Evolutionary conservation across 306 rosid species (phyloP).

Genomic region (Cajanus cajan): DNA sequence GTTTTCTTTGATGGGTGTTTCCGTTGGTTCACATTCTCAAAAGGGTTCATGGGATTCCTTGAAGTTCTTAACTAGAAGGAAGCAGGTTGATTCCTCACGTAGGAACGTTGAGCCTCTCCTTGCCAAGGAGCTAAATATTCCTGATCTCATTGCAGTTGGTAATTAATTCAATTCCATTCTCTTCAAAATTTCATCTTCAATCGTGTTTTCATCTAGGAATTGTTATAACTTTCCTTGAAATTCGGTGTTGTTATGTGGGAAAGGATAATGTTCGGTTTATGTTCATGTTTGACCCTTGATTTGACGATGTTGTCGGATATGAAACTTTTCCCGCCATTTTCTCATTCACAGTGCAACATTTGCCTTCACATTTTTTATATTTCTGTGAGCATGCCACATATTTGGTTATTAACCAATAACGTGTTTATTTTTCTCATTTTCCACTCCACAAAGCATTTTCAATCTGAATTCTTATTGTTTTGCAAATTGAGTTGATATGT

Average conservation of each 20-base stretch:
- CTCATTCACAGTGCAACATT: background rate
- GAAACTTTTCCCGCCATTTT: slow-evolving; percentile 3
- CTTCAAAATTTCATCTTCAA: background rate
- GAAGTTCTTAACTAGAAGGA: slow-evolving; percentile 61
- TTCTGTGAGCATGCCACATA: background rate
- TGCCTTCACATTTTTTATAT: background rate
- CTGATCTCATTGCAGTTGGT: slow-evolving; percentile 82
- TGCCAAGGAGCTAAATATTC: slow-evolving; percentile 80
- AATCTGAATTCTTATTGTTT: background rate
- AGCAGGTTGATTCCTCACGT: slow-evolving; percentile 70
- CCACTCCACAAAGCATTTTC: too few relatives aligned
- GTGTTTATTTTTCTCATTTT: too few relatives aligned
- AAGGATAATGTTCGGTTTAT: slow-evolving; percentile 1
- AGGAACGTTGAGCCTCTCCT: slow-evolving; percentile 39
- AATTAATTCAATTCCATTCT: slow-evolving; percentile 8
- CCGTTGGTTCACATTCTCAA: slow-evolving; percentile 39
- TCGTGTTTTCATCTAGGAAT: slow-evolving; percentile 4
- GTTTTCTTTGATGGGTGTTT: slow-evolving; percentile 52
- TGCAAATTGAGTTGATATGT: background rate
- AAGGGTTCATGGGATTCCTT: slow-evolving; percentile 47
- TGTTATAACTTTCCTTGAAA: background rate
- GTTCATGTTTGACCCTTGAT: slow-evolving; percentile 8
- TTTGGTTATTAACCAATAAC: too few relatives aligned
- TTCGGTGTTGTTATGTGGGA: background rate
- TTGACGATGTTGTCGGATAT: slow-evolving; percentile 4